Evolutionary conservation across 805 yeast genomes (phyloP).

Genomic region (Yarrowia sp.): DNA sequence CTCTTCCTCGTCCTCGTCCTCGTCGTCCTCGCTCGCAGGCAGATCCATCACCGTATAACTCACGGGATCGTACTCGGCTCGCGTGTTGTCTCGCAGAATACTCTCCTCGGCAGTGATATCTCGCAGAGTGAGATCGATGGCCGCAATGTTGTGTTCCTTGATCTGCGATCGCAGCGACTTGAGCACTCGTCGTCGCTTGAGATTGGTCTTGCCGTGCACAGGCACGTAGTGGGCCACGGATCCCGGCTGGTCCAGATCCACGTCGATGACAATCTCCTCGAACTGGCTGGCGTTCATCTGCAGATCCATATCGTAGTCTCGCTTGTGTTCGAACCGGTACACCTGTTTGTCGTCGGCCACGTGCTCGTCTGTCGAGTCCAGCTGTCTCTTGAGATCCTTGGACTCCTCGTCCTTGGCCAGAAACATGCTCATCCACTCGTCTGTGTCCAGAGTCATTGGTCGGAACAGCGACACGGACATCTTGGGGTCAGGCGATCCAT

Average conservation of each 20-base stretch:
- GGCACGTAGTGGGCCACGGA: slow-evolving; percentile 76
- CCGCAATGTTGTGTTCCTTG: slow-evolving; percentile 65
- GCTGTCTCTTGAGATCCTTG: slow-evolving; percentile 51
- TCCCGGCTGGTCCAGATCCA: slow-evolving; percentile 52
- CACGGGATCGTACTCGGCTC: slow-evolving; percentile 80
- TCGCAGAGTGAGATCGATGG: slow-evolving; percentile 66
- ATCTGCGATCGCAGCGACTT: slow-evolving; percentile 58
- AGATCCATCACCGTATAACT: slow-evolving; percentile 72
- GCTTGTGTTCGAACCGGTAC: slow-evolving; percentile 66
- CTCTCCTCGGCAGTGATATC: slow-evolving; percentile 77
- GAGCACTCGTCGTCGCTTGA: slow-evolving; percentile 83
- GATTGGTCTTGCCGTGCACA: slow-evolving; percentile 73
- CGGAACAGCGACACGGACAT: slow-evolving; percentile 64
- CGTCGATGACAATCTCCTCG: slow-evolving; percentile 73
- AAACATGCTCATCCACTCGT: slow-evolving; percentile 80
- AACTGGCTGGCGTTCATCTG: slow-evolving; percentile 55
- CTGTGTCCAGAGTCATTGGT: slow-evolving; percentile 71
- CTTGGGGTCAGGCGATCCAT: slow-evolving; percentile 43
- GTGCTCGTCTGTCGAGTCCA: slow-evolving; percentile 56
- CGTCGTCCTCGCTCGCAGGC: slow-evolving; percentile 54
- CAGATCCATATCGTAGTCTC: slow-evolving; percentile 80
- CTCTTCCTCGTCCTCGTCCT: slow-evolving; percentile 48
- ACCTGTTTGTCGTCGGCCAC: slow-evolving; percentile 57
- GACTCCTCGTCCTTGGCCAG: slow-evolving; percentile 56
- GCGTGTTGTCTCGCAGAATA: slow-evolving; percentile 66